phyloP scores from a whole-genome alignment of 805 yeast species.

The Saccharomycopsis capsularis region DNA sequence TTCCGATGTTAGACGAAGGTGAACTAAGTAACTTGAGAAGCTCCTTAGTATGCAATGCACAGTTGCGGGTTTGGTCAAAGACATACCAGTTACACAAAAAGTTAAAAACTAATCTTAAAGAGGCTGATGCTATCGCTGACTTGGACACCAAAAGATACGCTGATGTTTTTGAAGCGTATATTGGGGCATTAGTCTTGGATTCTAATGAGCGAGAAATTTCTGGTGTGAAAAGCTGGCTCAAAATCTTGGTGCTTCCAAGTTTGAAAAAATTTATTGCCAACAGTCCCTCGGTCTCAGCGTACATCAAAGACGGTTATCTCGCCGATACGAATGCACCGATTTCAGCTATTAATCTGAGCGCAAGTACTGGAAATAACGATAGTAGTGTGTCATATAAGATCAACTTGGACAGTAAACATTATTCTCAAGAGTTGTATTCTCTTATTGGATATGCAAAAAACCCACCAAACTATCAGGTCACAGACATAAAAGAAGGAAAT shows the following conservation, averaged over 20 bases:
- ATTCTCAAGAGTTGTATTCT: slow-evolving; percentile 13
- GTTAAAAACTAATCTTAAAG: slow-evolving; percentile 39
- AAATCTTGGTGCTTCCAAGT: slow-evolving; percentile 1
- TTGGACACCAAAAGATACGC: slow-evolving; percentile 67
- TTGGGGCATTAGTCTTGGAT: slow-evolving; percentile 58
- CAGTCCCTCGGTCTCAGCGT: neutral
- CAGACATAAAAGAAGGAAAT: neutral
- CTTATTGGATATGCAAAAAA: slow-evolving; percentile 16
- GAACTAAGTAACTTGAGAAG: slow-evolving; percentile 66
- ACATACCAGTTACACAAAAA: slow-evolving; percentile 58
- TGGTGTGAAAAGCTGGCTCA: slow-evolving; percentile 33
- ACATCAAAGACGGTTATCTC: no score
- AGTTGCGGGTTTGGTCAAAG: slow-evolving; percentile 62
- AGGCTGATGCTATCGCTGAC: slow-evolving; percentile 29
- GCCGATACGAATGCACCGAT: no score
- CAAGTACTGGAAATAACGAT: neutral
- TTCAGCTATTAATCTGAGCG: no score
- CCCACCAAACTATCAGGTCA: slow-evolving; percentile 15
- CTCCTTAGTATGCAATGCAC: slow-evolving; percentile 63
- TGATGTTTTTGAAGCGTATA: slow-evolving; percentile 88
- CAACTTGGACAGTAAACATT: neutral
- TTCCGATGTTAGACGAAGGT: slow-evolving; percentile 76
- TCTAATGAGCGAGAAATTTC: slow-evolving; percentile 40
- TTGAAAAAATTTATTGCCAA: neutral
- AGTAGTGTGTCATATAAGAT: neutral